Conservation (phyloP, 1,139 yeast genomes). For the Diutina neorugosa region DNA sequence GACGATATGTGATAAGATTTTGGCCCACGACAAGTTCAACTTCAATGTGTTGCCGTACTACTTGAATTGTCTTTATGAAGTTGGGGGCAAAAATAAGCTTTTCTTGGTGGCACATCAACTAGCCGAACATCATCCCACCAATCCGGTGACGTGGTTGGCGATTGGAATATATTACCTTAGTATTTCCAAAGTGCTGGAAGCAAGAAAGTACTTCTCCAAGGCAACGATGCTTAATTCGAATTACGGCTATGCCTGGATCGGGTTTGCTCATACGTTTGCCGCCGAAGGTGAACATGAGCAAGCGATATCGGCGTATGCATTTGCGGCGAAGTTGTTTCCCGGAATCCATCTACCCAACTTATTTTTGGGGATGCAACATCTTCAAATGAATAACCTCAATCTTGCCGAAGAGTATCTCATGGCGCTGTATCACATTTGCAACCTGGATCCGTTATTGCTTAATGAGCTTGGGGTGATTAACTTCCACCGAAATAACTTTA, state of each 20-base stretch:
- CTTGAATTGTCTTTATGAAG: conserved; percentile 74
- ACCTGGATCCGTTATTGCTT: conserved; percentile 72
- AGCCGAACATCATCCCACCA: conserved; percentile 76
- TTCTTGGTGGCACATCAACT: conserved; percentile 76
- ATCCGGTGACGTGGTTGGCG: conserved; percentile 83
- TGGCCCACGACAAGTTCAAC: conserved; percentile 58
- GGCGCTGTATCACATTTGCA: conserved; percentile 68
- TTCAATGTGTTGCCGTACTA: conserved; percentile 69
- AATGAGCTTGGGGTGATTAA: conserved; percentile 89
- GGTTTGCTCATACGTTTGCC: conserved; percentile 96
- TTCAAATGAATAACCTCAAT: conserved; percentile 72
- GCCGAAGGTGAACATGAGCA: conserved; percentile 98
- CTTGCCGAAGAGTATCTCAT: conserved; percentile 79
- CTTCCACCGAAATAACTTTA: conserved; percentile 63
- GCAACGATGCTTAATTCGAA: conserved; percentile 84
- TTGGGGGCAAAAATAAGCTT: conserved; percentile 71
- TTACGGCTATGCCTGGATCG: conserved; percentile 96
- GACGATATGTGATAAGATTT: conserved; percentile 54
- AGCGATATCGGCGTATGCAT: conserved; percentile 93
- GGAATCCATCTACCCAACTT: conserved; percentile 89
- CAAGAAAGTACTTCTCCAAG: conserved; percentile 77
- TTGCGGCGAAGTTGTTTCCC: conserved; percentile 87
- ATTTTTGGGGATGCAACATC: conserved; percentile 92
- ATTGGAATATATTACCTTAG: conserved; percentile 84
- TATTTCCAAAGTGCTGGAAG: conserved; percentile 64